Base-by-base conservation (phyloP, 179 eudicot genomes). In the Beta lomatogona region DNA sequence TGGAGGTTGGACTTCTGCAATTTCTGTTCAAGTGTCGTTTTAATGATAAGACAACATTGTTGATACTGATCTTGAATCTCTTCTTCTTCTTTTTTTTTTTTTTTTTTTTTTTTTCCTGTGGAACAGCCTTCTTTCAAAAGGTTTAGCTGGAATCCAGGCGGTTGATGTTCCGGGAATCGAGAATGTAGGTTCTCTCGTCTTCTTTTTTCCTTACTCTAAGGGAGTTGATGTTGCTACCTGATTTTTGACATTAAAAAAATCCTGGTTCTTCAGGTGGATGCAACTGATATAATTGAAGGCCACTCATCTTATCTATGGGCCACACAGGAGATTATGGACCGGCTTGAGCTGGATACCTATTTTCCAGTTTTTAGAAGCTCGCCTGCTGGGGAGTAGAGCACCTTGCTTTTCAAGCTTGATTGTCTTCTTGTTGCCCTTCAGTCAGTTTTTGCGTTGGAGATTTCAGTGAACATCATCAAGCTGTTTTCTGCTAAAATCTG, bases 291-390 rank as follows among this genome's bases (percentile, higher is more conserved):
- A 75, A 85, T 95, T 5, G 94, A 94, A 70, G 99, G 98, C 3
- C 98, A 95, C 85, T 95, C 99, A 4, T 94, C 98, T 44, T 95
- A 95, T 80, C 87, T 95, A 44, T 95, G 95, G 97, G 88, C 92
- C 18, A 91, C 95, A 15, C 93, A 89, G 75, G 89, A 85, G 84
- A 95, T 94, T 73, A 82, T 95, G 45, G 93, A 90, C 58, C 91
- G 87, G 66, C 94, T 95, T 22, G 98, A 94, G 59, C 88, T 95
- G 15, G 98, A 94, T 77, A 70, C 95, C 8, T 92, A 91, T 83
- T 91, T 81, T 78, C 95, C 99, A 36, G 94, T 91, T 77, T 89
- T 88, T 86, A 79, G 79, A 74, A 75, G 84, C 81, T 66, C 88
- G 45, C 76, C 83, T 71, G 41, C 82, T 10, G 13, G 53, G 15